phyloP scores from a whole-genome alignment of 768 basidiomycete species.

The Ramaria rubella region DNA sequence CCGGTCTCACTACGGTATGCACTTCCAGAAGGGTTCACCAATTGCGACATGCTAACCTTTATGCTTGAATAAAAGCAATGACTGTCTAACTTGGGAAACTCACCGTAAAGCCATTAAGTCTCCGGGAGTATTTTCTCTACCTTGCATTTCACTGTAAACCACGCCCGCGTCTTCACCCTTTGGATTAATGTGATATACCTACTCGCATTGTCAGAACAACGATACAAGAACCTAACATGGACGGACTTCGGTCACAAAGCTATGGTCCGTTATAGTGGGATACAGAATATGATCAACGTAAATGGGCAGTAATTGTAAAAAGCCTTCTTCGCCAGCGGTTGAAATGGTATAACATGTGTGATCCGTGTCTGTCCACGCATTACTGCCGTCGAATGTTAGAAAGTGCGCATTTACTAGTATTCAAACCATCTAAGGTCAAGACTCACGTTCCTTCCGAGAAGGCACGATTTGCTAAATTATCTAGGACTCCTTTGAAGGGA shows the following conservation, averaged over 20 bases:
- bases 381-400: conserved; percentile 23
- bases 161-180: conserved; percentile 92
- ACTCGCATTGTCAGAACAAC: conserved; percentile 16
- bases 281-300: conserved; percentile 96
- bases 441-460: conserved; percentile 72
- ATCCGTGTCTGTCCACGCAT: conserved; percentile 96
- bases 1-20: conserved; percentile 97
- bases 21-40: conserved; percentile 74
- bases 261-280: conserved; percentile 86
- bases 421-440: background rate
- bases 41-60: conserved; percentile 57
- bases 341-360: conserved; percentile 95
- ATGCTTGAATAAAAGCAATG: background rate
- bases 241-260: conserved; percentile 56
- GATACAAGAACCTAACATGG: background rate
- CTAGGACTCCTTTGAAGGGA: conserved; percentile 93
- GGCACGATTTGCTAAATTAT: conserved; percentile 89
- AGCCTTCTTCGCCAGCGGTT: conserved; percentile 92
- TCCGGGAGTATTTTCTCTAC: conserved; percentile 84
- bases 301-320: conserved; percentile 76
- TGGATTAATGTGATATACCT: conserved; percentile 93
- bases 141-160: conserved; percentile 97
- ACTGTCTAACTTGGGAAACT: conserved; percentile 18
- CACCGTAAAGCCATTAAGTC: conserved; percentile 87
- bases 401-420: background rate